These are phyloP conservation scores for Beverwykella pulmonaria DNA, from an alignment of 495 filamentous ascomycete species.

Conservation along the genomic window DNA sequence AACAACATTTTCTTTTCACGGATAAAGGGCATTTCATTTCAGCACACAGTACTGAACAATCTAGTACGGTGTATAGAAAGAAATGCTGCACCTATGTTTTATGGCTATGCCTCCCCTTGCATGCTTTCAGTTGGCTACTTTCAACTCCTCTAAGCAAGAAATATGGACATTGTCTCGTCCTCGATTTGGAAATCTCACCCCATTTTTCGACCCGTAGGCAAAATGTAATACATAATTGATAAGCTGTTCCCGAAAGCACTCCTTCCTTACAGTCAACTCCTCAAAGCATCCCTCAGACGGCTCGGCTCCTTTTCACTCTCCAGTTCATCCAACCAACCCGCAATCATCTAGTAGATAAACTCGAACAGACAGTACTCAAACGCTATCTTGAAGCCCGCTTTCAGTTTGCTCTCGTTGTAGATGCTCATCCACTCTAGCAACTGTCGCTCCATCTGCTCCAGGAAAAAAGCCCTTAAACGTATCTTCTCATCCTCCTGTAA, in stretches of 20 bases:
- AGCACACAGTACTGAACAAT: no score
- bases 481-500: slow-evolving; percentile 1
- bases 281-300: background rate
- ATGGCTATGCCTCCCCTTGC: no score
- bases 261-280: background rate
- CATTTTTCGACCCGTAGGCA: no score
- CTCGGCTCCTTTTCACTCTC: background rate
- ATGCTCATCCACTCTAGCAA: background rate
- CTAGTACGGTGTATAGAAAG: no score
- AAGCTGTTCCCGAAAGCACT: background rate
- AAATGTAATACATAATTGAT: background rate
- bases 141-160: no score
- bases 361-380: background rate
- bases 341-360: background rate
- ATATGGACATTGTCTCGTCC: no score
- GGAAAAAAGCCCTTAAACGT: background rate
- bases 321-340: background rate
- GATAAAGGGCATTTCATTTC: no score
- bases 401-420: slow-evolving; percentile 2
- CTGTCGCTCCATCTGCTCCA: slow-evolving; percentile 2
- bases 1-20: no score
- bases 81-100: no score
- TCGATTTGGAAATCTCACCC: no score
- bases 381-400: background rate
- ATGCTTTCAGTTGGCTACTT: no score